Evolutionary conservation across 352 stramenopile genomes (phyloP), one percentile per base, ranked within the genome.

Genomic region (Elongisporangium anandrum): DNA sequence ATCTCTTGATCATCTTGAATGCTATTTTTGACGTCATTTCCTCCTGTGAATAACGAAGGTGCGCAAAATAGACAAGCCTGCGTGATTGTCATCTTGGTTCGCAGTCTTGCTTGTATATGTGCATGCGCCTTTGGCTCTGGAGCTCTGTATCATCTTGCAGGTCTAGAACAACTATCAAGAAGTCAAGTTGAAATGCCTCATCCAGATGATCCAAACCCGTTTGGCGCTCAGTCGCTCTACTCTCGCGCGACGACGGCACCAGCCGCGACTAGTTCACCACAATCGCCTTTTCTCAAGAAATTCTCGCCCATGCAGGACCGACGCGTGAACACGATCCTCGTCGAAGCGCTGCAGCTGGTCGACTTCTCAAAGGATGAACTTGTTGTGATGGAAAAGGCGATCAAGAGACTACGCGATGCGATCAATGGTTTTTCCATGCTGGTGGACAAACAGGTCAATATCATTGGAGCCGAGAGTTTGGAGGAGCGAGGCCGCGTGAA

Each of bases 391-490:
- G 83, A 90, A 24, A 75, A 73, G 24, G 76, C 78, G 13, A 66
- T 85, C 50, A 85, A 79, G 53, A 70, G 77, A 8, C 59, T 92
- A 8, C 72, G 79, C 17, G 77, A 88, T 49, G 77, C 73, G 3
- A 80, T 90, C 52, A 62, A 88, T 26, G 74, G 76, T 0, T 90
- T 92, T 49, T 72, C 80, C 9, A 69, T 92, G 19, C 69, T 92
- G 2, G 73, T 92, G n/a, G 82, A 88, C 64, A 88, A 88, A 51
- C 82, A 90, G 50, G 81, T 89, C 26, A 85, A 81, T 20, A 82
- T 88, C 55, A 77, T 86, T 23, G 73, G 78, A 15, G 60, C 26
- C 3, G 63, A 78, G 48, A 85, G 61, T 16, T 49, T 73, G 13
- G 75, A 85, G 17, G 72, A 85, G 47, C 61, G 74, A 16, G 70